These are phyloP conservation scores for Saturnispora serradocipensis DNA, from an alignment of 805 yeast species.

Conservation along the genomic window DNA sequence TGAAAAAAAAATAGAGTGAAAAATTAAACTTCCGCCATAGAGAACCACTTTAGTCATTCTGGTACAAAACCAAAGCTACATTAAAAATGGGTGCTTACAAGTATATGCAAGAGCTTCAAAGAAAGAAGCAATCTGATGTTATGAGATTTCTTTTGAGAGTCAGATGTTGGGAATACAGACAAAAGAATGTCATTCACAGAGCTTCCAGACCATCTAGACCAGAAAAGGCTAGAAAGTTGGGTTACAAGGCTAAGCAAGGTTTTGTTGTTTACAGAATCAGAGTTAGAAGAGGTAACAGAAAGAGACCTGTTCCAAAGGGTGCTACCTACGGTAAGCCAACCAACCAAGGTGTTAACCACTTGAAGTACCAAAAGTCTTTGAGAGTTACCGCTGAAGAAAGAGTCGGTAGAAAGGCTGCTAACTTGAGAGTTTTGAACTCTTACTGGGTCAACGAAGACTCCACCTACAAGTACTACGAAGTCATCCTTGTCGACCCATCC, in stretches of 20 bases:
- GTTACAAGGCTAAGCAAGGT: slow-evolving; percentile 99
- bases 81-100: slow-evolving; percentile 97
- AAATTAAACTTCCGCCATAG: not conserved
- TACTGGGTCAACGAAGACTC: slow-evolving; percentile 99
- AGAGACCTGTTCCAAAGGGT: slow-evolving; percentile 99
- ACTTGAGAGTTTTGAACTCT: slow-evolving; percentile 98
- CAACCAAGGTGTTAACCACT: slow-evolving; percentile 99
- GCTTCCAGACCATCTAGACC: slow-evolving; percentile 98
- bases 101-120: slow-evolving; percentile 97
- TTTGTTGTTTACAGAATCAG: slow-evolving; percentile 97
- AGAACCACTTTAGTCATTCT: not conserved
- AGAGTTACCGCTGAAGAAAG: slow-evolving; percentile 99
- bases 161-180: slow-evolving; percentile 99
- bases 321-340: slow-evolving; percentile 99
- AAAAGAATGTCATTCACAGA: slow-evolving; percentile 97
- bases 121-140: slow-evolving; percentile 99
- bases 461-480: slow-evolving; percentile 98
- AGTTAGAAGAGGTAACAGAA: slow-evolving; percentile 99
- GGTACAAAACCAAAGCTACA: slow-evolving; percentile 1
- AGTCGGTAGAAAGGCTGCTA: slow-evolving; percentile 97
- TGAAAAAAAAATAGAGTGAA: not conserved
- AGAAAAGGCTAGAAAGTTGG: slow-evolving; percentile 99
- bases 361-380: slow-evolving; percentile 97
- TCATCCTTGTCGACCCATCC: slow-evolving; percentile 92
- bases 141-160: slow-evolving; percentile 97